Percentiles rank a stretch among this genome's conserved stretches.
These are phyloP conservation scores for Entomophthora muscae DNA, from an alignment of 371 early-diverging fungal species.

Conservation along the genomic window DNA sequence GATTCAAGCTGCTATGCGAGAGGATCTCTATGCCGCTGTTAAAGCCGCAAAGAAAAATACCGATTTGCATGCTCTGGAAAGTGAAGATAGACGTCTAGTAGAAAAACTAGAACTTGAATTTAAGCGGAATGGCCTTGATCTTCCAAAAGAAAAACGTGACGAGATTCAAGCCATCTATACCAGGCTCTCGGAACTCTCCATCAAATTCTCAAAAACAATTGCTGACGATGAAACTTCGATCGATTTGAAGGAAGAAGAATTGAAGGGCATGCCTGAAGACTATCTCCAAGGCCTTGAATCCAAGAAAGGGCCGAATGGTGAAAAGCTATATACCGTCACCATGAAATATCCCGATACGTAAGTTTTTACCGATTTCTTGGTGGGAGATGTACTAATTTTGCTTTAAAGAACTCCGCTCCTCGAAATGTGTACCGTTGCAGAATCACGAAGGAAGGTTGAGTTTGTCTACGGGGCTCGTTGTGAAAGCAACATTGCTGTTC, in stretches of 20 bases:
- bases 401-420: conserved; percentile 16
- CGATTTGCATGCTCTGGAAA: conserved; percentile 23
- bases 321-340: conserved; percentile 24
- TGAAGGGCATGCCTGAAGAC: conserved; percentile 56
- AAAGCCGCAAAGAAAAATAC: conserved; percentile 29
- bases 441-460: conserved; percentile 30
- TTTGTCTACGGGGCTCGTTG: conserved; percentile 35
- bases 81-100: conserved; percentile 47
- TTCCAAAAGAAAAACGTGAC: conserved; percentile 34
- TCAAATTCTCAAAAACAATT: conserved; percentile 42
- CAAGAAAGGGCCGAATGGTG: conserved; percentile 28
- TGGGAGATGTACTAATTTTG: background rate
- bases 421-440: conserved; percentile 34
- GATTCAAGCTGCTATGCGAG: conserved; percentile 59
- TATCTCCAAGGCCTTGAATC: conserved; percentile 33
- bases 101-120: conserved; percentile 38
- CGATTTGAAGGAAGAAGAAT: conserved; percentile 32
- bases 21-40: conserved; percentile 47
- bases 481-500: conserved; percentile 30
- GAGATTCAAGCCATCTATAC: conserved; percentile 41
- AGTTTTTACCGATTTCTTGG: background rate
- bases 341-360: conserved; percentile 51
- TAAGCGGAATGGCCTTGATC: conserved; percentile 48
- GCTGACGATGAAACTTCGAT: conserved; percentile 22
- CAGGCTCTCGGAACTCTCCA: conserved; percentile 39